Evolutionary conservation across 192 early-diverging fungal species (phyloP).

Genomic region (Endogone sp.): DNA sequence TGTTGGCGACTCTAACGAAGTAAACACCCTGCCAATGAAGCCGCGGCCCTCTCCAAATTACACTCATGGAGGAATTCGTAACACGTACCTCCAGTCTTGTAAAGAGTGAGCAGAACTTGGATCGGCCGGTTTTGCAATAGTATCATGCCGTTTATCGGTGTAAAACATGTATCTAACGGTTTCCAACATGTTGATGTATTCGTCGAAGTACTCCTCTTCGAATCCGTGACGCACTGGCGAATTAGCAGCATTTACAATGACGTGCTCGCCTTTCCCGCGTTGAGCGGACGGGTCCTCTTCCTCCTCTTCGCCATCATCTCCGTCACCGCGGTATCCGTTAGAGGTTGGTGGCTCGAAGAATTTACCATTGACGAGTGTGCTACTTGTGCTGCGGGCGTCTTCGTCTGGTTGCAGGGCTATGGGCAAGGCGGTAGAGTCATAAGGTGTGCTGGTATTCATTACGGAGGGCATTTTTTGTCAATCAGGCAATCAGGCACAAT

Average conservation of each 20-base stretch:
- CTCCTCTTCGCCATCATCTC: slow-evolving; percentile 10
- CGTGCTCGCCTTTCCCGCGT: neutral
- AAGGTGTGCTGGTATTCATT: neutral
- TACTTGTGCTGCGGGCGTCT: slow-evolving; percentile 49
- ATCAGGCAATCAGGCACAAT: neutral
- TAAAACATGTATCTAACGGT: slow-evolving; percentile 45
- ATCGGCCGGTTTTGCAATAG: slow-evolving; percentile 24
- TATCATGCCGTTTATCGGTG: slow-evolving; percentile 52
- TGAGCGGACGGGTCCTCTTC: neutral
- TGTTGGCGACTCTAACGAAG: neutral
- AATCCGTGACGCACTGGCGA: slow-evolving; percentile 42
- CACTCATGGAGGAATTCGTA: neutral
- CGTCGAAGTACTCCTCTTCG: slow-evolving; percentile 43
- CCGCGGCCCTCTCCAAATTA: neutral
- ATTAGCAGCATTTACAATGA: neutral
- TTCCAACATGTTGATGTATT: slow-evolving; percentile 23
- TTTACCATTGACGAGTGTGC: slow-evolving; percentile 48
- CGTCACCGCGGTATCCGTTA: slow-evolving; percentile 22
- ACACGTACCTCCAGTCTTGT: slow-evolving; percentile 44
- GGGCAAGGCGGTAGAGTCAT: neutral
- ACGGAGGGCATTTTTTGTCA: neutral
- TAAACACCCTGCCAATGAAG: too few species aligned
- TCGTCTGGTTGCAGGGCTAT: slow-evolving; percentile 19
- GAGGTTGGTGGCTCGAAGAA: neutral
- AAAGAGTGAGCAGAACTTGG: slow-evolving; percentile 22